Conservation (phyloP, 2,329 filamentous ascomycete species). For the Fusarium sterilihyphosum region DNA sequence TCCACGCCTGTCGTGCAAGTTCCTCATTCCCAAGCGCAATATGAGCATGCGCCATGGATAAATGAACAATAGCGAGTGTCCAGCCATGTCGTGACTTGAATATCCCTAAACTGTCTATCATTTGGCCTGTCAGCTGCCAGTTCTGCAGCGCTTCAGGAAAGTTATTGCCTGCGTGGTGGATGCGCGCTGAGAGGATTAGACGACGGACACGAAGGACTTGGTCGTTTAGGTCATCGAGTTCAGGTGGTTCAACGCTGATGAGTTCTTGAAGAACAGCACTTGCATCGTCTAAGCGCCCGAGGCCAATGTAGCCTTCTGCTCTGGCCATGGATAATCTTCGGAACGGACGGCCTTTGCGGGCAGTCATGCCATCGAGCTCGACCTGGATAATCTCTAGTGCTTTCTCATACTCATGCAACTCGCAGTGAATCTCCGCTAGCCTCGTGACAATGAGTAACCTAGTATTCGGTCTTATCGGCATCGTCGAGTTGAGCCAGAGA, state of each 20-base stretch:
- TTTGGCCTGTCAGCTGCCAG: slow-evolving; percentile 36
- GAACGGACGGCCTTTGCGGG: slow-evolving; percentile 34
- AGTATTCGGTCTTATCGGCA: slow-evolving; percentile 42
- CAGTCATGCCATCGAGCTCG: slow-evolving; percentile 32
- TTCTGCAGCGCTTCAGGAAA: slow-evolving; percentile 27
- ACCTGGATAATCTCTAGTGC: slow-evolving; percentile 36
- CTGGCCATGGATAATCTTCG: slow-evolving; percentile 40
- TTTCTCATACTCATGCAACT: slow-evolving; percentile 40
- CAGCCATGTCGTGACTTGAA: slow-evolving; percentile 40
- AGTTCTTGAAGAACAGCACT: slow-evolving; percentile 31
- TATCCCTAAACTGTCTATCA: slow-evolving; percentile 33
- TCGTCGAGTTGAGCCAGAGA: slow-evolving; percentile 38
- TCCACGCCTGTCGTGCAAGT: slow-evolving; percentile 37
- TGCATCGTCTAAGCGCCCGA: slow-evolving; percentile 22
- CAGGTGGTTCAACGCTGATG: slow-evolving; percentile 24
- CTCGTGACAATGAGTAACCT: slow-evolving; percentile 41
- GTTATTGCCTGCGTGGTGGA: slow-evolving; percentile 22
- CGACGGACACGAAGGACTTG: slow-evolving; percentile 47
- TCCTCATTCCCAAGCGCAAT: slow-evolving; percentile 32
- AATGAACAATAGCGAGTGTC: slow-evolving; percentile 39
- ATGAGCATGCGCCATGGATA: slow-evolving; percentile 45
- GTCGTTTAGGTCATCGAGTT: slow-evolving; percentile 46
- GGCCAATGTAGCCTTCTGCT: slow-evolving; percentile 41
- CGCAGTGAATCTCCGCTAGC: slow-evolving; percentile 45
- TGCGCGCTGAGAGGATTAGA: slow-evolving; percentile 41